Percentiles rank a stretch among this genome's conserved stretches.
Evolutionary conservation across 73 alveolate genomes (phyloP).

Genomic region (Tetrahymena malaccensis): DNA sequence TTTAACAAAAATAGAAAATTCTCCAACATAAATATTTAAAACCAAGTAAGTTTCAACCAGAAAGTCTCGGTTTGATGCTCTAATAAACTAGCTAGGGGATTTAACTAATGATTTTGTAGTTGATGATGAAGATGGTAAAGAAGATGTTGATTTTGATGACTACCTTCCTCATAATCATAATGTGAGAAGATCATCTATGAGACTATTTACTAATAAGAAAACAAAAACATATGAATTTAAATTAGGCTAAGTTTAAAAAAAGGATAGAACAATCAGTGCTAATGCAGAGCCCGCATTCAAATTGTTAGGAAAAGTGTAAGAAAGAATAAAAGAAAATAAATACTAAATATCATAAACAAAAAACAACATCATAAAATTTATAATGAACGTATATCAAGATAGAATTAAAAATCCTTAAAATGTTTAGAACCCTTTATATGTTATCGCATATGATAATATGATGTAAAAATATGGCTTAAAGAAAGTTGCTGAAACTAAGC

Average conservation of each 20-base stretch:
- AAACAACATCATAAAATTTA: background rate
- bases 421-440: background rate
- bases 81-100: background rate
- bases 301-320: background rate
- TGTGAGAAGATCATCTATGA: background rate
- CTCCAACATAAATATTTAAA: background rate
- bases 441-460: background rate
- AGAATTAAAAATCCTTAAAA: background rate
- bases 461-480: background rate
- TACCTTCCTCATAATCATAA: background rate
- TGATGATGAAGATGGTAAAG: background rate
- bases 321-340: background rate
- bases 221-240: background rate
- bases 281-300: background rate
- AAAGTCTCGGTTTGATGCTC: background rate
- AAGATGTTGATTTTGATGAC: background rate
- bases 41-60: background rate
- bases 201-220: background rate
- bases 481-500: background rate
- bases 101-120: background rate
- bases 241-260: background rate
- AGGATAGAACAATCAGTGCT: background rate
- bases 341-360: background rate
- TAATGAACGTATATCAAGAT: background rate
- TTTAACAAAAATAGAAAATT: background rate